Conservation (phyloP, 202 grass and related monocot species). For the Setaria italica region DNA sequence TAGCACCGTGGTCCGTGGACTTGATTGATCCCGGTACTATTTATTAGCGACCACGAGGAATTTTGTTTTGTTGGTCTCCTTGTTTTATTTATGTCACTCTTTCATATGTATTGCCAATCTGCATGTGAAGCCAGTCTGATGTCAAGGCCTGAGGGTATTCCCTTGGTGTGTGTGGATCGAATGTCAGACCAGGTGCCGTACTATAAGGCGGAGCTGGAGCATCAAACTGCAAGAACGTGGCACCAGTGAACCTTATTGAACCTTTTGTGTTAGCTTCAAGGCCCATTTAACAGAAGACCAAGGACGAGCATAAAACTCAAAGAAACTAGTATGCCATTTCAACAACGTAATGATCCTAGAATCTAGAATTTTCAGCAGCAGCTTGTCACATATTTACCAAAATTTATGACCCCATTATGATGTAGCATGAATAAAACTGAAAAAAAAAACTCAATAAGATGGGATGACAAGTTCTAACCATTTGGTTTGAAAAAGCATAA, state of each 20-base stretch:
- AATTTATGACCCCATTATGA: background rate
- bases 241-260: constrained; percentile 5
- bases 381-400: background rate
- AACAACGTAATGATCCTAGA: background rate
- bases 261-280: background rate
- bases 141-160: constrained; percentile 64
- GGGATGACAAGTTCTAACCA: background rate
- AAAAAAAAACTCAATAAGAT: background rate
- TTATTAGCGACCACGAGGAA: constrained; percentile 40
- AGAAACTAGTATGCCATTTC: background rate
- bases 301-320: background rate
- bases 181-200: constrained; percentile 52
- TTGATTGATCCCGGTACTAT: constrained; percentile 45
- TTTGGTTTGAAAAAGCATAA: background rate
- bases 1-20: constrained; percentile 22
- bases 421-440: background rate
- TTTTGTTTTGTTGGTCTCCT: background rate
- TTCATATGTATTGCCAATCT: constrained; percentile 78
- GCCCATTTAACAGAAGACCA: constrained; percentile 6
- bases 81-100: constrained; percentile 73
- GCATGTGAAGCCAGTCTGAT: constrained; percentile 93
- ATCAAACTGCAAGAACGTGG: constrained; percentile 58
- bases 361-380: background rate
- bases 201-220: constrained; percentile 52
- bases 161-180: constrained; percentile 68